A percentile compares a stretch with the other conserved stretches of the same genome.
phyloP scores from a whole-genome alignment of 2,329 filamentous ascomycete genomes.

The Neofusicoccum cordaticola region DNA sequence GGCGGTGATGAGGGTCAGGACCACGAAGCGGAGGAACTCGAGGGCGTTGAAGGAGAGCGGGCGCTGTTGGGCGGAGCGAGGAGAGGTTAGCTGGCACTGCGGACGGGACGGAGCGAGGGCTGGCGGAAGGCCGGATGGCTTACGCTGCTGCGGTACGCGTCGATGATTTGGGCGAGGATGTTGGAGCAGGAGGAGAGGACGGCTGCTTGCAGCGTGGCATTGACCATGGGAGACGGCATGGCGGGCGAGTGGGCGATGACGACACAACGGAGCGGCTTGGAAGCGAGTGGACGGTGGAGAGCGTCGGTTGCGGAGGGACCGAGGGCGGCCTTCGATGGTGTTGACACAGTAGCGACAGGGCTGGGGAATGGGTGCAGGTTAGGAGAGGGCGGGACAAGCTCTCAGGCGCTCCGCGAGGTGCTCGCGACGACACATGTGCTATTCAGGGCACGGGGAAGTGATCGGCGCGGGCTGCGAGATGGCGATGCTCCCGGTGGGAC shows the following conservation, averaged over 20 bases:
- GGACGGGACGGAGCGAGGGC: not conserved
- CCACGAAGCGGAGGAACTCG: constrained; percentile 37
- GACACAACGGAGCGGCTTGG: not conserved
- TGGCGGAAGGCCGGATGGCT: not conserved
- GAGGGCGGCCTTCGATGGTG: not conserved
- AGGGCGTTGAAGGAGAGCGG: constrained; percentile 38
- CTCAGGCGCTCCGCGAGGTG: not conserved
- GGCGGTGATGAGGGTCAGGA: constrained; percentile 69
- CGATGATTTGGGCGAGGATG: constrained; percentile 35
- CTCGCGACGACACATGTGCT: not conserved
- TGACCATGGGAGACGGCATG: constrained; percentile 28
- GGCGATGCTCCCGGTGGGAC: not conserved
- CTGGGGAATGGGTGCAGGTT: not conserved
- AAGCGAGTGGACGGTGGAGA: constrained; percentile 13
- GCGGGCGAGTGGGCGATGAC: constrained; percentile 26
- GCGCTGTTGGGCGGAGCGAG: constrained; percentile 12
- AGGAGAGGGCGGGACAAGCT: constrained; percentile 10
- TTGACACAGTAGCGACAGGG: constrained; percentile 12
- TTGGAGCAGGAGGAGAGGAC: constrained; percentile 37
- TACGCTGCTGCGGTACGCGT: constrained; percentile 32
- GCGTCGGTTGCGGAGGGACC: not conserved
- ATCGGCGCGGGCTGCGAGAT: constrained; percentile 10
- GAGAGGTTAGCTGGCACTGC: not conserved
- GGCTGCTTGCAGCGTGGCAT: constrained; percentile 25
- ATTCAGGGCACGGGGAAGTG: constrained; percentile 11